Evolutionary conservation across 2,329 filamentous ascomycete genomes (phyloP), one percentile per base, ranked within the genome.

Genomic region (Diplodia seriata): DNA sequence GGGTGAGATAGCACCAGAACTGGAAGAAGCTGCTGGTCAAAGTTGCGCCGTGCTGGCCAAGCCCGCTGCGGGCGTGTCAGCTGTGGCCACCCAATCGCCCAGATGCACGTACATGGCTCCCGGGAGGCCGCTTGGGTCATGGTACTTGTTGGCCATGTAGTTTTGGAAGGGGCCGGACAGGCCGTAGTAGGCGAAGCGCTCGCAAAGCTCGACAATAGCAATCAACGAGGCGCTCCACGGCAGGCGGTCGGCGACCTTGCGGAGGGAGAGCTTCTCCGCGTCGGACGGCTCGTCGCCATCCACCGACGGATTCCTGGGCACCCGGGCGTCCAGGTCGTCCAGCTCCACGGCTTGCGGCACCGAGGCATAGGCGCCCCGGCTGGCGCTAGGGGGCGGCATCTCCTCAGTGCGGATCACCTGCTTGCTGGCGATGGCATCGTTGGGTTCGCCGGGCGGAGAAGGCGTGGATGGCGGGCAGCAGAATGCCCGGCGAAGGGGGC

Each of bases 151-250:
- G 51, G 78, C 76, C 71, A 84, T 83, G 73, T 84, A 84, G 70
- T 84, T 84, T 69, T 84, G 82, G 70, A 84, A 83, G 11, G 82
- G 80, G 5, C 82, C 82, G 9, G 80, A 81, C 0, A 83, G 76
- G 7, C 78, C 73, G 68, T 80, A 81, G 74, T 79, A 85, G n/a
- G 82, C 81, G 72, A 84, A 84, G 6, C 82, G 79, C 72, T 84
- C 83, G 74, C 81, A 83, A 3, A 84, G 73, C 72, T 84, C 83
- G 61, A 84, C 81, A 31, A 84, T 72, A n/a, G 82, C 82, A 63
- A 85, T 80, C 20, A 84, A 71, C 71, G 82, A 84, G 31, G 82
- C 81, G 26, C 78, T 77, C 71, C 79, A 80, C 54, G 82, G 82
- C 4, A 84, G 74, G 54, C 78, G 77, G 72, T 84, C 82, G 55